These are phyloP conservation scores for Zostera marina DNA, from an alignment of 116 monocot species.

Conservation along the genomic window DNA sequence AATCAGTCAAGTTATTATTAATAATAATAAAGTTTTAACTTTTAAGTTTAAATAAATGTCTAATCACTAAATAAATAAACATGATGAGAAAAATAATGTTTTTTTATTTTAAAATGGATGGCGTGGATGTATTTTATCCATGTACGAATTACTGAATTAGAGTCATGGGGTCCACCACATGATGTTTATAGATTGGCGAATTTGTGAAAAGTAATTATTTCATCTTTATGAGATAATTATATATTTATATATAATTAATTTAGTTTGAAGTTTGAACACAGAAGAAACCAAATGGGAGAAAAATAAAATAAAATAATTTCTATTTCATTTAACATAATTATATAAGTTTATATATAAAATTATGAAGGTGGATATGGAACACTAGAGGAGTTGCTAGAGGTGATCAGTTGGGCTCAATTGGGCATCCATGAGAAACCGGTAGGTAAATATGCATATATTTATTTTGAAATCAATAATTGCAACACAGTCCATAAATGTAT, in stretches of 20 bases:
- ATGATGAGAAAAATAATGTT: background rate
- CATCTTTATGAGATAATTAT: too few relatives aligned
- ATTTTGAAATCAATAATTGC: too few relatives aligned
- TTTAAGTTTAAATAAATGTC: background rate
- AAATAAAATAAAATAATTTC: too few relatives aligned
- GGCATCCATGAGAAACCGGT: constrained; percentile 67
- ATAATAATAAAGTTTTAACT: background rate
- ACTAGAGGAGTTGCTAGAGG: constrained; percentile 57
- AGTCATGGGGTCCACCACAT: background rate
- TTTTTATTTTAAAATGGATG: background rate
- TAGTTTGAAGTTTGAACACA: too few relatives aligned
- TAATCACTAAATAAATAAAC: background rate
- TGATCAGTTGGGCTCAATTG: constrained; percentile 61
- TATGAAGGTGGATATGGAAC: constrained; percentile 59
- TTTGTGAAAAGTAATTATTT: background rate
- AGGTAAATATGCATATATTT: background rate
- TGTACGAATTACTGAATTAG: too few relatives aligned
- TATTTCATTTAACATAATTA: too few relatives aligned
- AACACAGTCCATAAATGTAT: background rate
- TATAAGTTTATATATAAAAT: background rate
- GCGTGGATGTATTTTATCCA: background rate
- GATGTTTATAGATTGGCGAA: background rate
- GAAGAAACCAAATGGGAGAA: too few relatives aligned
- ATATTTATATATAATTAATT: too few relatives aligned
- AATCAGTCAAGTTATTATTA: background rate